Evolutionary conservation across 2,329 filamentous ascomycete genomes (phyloP).

Genomic region (Lecanicillium sp.): DNA sequence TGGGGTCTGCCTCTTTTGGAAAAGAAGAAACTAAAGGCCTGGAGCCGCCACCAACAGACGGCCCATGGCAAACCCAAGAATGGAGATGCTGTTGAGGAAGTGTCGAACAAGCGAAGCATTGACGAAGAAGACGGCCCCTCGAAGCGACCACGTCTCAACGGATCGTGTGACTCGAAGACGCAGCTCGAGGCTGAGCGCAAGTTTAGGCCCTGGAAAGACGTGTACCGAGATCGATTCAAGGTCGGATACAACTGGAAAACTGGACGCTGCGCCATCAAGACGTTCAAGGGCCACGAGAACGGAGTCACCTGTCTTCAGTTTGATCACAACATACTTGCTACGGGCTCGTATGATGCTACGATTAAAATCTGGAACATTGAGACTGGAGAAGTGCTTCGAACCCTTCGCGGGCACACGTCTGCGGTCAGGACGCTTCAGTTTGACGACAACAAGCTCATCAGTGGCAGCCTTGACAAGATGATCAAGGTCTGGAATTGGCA

Average conservation of each 20-base stretch:
- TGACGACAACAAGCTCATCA: conserved; percentile 84
- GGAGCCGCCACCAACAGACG: conserved; percentile 76
- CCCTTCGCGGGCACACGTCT: conserved; percentile 70
- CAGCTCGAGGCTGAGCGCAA: conserved; percentile 36
- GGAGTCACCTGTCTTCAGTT: conserved; percentile 52
- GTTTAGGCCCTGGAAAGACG: conserved; percentile 81
- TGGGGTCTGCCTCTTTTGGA: conserved; percentile 90
- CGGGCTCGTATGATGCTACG: conserved; percentile 89
- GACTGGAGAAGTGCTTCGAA: conserved; percentile 78
- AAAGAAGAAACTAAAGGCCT: conserved; percentile 75
- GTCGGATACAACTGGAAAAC: conserved; percentile 98
- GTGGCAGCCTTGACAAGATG: conserved; percentile 77
- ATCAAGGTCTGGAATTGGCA: conserved; percentile 96
- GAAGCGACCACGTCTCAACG: conserved; percentile 25
- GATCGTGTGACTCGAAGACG: conserved; percentile 18
- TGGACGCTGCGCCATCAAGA: conserved; percentile 74
- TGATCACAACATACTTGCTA: conserved; percentile 83
- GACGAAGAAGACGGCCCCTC: conserved; percentile 20
- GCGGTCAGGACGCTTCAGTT: conserved; percentile 89
- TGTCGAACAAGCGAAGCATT: conserved; percentile 25
- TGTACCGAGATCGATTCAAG: conserved; percentile 91
- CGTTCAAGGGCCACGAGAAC: conserved; percentile 79
- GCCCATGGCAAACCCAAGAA: conserved; percentile 24
- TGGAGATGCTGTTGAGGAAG: conserved; percentile 17
- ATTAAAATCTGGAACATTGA: conserved; percentile 96